phyloP scores from a whole-genome alignment of 306 rosid species.

The Prunus kanzakura region DNA sequence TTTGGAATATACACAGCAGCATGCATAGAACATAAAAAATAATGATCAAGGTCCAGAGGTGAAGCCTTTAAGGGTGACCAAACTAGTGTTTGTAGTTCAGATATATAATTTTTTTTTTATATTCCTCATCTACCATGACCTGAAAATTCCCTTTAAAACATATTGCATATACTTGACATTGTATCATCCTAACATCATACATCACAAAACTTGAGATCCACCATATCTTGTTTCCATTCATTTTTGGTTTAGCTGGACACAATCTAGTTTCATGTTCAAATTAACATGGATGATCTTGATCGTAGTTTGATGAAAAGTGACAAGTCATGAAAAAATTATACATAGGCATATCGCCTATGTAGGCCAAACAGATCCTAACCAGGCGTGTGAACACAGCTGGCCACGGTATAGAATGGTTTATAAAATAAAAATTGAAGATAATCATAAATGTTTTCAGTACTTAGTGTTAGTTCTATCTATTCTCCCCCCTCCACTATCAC shows the following conservation, averaged over 20 bases:
- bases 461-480: background rate
- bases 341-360: background rate
- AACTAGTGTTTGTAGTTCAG: too few species aligned
- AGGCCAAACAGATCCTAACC: background rate
- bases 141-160: background rate
- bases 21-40: too few species aligned
- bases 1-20: too few species aligned
- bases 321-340: background rate
- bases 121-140: background rate
- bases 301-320: background rate
- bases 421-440: too few species aligned
- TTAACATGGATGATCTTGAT: background rate
- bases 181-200: background rate
- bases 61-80: too few species aligned
- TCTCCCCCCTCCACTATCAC: background rate
- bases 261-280: constrained; percentile 1
- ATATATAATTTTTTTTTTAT: too few species aligned
- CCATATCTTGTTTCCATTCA: background rate
- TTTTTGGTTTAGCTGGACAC: background rate
- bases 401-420: background rate
- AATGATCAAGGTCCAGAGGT: too few species aligned
- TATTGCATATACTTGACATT: background rate
- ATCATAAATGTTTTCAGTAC: background rate
- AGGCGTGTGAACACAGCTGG: background rate
- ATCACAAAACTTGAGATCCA: background rate